These are phyloP conservation scores for Salix viminalis DNA, from an alignment of 345 rosid species.

Conservation along the genomic window DNA sequence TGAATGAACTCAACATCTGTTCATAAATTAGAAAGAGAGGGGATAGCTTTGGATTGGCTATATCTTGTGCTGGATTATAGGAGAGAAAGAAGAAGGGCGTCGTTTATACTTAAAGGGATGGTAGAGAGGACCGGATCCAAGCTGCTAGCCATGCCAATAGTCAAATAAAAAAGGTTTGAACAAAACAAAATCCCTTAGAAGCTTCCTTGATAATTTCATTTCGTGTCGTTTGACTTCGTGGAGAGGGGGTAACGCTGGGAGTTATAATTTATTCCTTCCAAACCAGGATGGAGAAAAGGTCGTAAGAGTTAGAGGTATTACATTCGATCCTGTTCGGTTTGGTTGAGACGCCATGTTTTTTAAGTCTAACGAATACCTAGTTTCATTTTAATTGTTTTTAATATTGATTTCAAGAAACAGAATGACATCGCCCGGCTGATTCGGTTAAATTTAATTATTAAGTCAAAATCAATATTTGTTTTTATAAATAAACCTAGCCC, in stretches of 20 bases:
- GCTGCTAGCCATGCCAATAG: not conserved
- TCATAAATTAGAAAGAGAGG: not conserved
- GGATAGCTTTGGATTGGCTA: not conserved
- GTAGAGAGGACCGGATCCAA: constrained; percentile 17
- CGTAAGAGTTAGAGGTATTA: not conserved
- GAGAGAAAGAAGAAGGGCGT: not conserved
- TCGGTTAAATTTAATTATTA: no score
- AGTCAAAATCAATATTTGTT: no score
- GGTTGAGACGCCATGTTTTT: no score
- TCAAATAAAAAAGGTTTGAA: constrained; percentile 13
- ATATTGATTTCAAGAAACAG: no score
- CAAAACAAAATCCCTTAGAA: constrained; percentile 6
- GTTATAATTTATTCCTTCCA: not conserved
- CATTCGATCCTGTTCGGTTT: not conserved
- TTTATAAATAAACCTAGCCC: no score
- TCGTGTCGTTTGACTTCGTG: constrained; percentile 30
- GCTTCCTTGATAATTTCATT: constrained; percentile 18
- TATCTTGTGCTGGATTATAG: not conserved
- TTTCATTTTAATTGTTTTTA: no score
- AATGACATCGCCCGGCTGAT: no score
- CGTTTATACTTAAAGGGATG: not conserved
- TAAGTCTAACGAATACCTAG: no score
- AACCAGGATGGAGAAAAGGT: not conserved
- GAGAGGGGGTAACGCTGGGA: constrained; percentile 7
- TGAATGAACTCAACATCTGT: constrained; percentile 33